Evolutionary conservation across 2,329 filamentous ascomycete species (phyloP).

Genomic region (Scedosporium boydii): DNA sequence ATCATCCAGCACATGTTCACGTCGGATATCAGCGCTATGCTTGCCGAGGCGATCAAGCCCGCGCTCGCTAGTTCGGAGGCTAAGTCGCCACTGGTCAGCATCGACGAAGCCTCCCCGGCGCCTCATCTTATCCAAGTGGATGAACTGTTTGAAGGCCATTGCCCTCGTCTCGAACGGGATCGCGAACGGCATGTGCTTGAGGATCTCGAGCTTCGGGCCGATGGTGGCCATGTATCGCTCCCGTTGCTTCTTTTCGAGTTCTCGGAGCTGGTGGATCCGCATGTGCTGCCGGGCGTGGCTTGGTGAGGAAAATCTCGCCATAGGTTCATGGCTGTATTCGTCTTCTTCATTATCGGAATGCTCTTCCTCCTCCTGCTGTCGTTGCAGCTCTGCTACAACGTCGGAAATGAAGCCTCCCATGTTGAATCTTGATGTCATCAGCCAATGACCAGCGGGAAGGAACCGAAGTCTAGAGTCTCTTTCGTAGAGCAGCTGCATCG

Average conservation of each 20-base stretch:
- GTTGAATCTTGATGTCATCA: conserved; percentile 82
- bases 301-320: conserved; percentile 33
- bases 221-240: conserved; percentile 68
- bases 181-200: conserved; percentile 94
- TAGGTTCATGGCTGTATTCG: neutral
- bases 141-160: conserved; percentile 86
- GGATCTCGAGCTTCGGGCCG: conserved; percentile 76
- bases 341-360: conserved; percentile 10
- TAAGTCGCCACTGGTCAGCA: conserved; percentile 26
- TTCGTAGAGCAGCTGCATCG: conserved; percentile 84
- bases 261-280: conserved; percentile 52
- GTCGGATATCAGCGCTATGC: conserved; percentile 1
- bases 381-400: conserved; percentile 73
- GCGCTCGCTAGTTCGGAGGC: neutral
- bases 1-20: conserved; percentile 42
- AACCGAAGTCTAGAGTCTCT: conserved; percentile 84
- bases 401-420: conserved; percentile 81
- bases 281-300: conserved; percentile 54
- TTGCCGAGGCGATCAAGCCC: conserved; percentile 4
- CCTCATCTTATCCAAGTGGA: conserved; percentile 69
- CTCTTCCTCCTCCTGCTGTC: conserved; percentile 10
- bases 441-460: conserved; percentile 76
- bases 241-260: conserved; percentile 57
- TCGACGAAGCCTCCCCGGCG: conserved; percentile 51
- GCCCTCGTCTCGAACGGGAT: conserved; percentile 90